Conservation (phyloP, 108 stramenopile species). For the Fistulifera pelliculosa region DNA sequence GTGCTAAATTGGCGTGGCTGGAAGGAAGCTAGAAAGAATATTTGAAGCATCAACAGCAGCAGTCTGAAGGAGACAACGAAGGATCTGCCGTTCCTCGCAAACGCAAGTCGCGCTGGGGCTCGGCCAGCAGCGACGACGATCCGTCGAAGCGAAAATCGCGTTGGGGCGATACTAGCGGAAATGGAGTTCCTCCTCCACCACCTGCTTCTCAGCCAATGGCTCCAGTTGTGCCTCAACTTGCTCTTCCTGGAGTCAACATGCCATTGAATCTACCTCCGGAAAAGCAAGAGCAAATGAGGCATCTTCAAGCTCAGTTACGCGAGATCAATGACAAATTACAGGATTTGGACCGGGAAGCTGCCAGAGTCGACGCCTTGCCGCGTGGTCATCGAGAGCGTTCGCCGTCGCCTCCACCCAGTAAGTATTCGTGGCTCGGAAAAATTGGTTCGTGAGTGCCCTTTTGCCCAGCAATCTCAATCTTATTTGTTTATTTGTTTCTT, state of each 20-base stretch:
- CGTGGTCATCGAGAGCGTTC: slow-evolving; percentile 75
- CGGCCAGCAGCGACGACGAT: slow-evolving; percentile 12
- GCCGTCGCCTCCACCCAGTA: slow-evolving; percentile 79
- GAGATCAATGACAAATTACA: slow-evolving; percentile 50
- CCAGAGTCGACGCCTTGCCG: slow-evolving; percentile 68
- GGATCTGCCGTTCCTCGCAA: slow-evolving; percentile 35
- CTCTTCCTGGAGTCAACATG: slow-evolving; percentile 24
- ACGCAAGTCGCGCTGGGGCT: slow-evolving; percentile 47
- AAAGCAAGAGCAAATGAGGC: slow-evolving; percentile 27
- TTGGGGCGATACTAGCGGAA: slow-evolving; percentile 35
- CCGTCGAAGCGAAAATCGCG: slow-evolving; percentile 54
- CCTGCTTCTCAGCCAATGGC: slow-evolving; percentile 20
- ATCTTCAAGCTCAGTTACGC: slow-evolving; percentile 46
- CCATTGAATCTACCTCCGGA: slow-evolving; percentile 33
- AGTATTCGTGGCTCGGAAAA: slow-evolving; percentile 9
- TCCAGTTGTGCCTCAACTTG: slow-evolving; percentile 27
- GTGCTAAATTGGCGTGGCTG: slow-evolving; percentile 79
- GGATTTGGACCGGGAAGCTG: slow-evolving; percentile 61
- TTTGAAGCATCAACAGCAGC: slow-evolving; percentile 19
- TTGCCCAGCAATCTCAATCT: no score
- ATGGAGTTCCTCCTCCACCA: not conserved
- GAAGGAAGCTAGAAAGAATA: slow-evolving; percentile 65
- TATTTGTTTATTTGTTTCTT: not conserved
- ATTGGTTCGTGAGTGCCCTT: not conserved
- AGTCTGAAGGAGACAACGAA: not conserved